A percentile compares a stretch with the other conserved stretches of the same genome.
phyloP scores from a whole-genome alignment of 192 early-diverging fungal genomes.

The Linnemannia elongata region DNA sequence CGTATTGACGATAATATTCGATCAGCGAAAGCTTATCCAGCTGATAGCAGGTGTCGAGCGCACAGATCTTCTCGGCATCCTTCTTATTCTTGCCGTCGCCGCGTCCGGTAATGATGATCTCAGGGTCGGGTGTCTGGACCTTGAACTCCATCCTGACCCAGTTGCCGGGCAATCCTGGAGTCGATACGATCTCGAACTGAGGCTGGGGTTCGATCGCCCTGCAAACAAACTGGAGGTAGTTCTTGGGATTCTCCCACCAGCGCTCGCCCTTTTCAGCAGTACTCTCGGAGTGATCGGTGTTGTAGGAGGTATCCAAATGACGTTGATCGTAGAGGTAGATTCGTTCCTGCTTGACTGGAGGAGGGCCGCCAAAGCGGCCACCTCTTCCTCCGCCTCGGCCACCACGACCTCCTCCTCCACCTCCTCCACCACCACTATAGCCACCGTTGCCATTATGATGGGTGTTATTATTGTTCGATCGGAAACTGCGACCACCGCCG shows the following conservation, averaged over 20 bases:
- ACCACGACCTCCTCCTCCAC: slow-evolving; percentile 22
- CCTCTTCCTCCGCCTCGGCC: slow-evolving; percentile 27
- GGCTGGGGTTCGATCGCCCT: slow-evolving; percentile 48
- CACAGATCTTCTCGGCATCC: slow-evolving; percentile 58
- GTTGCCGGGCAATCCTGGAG: slow-evolving; percentile 42
- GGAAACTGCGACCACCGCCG: slow-evolving; percentile 11
- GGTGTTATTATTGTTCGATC: slow-evolving; percentile 9
- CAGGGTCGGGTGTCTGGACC: slow-evolving; percentile 50
- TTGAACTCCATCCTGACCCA: slow-evolving; percentile 53
- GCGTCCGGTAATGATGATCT: slow-evolving; percentile 32
- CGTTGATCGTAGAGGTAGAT: slow-evolving; percentile 53
- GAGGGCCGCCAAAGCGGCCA: slow-evolving; percentile 12
- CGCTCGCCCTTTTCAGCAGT: slow-evolving; percentile 53
- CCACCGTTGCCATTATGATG: slow-evolving; percentile 8
- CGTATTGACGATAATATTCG: slow-evolving; percentile 56
- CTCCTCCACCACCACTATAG: slow-evolving; percentile 2
- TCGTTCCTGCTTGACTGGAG: slow-evolving; percentile 39
- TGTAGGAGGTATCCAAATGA: slow-evolving; percentile 49
- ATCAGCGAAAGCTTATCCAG: slow-evolving; percentile 51
- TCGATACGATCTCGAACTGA: slow-evolving; percentile 40
- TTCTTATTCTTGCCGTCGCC: slow-evolving; percentile 61
- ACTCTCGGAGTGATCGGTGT: slow-evolving; percentile 33
- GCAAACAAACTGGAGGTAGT: slow-evolving; percentile 48
- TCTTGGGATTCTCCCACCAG: slow-evolving; percentile 57
- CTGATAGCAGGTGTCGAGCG: slow-evolving; percentile 53